phyloP scores from a whole-genome alignment of 2,329 filamentous ascomycete genomes.

The Ascochyta clinopodiicola region DNA sequence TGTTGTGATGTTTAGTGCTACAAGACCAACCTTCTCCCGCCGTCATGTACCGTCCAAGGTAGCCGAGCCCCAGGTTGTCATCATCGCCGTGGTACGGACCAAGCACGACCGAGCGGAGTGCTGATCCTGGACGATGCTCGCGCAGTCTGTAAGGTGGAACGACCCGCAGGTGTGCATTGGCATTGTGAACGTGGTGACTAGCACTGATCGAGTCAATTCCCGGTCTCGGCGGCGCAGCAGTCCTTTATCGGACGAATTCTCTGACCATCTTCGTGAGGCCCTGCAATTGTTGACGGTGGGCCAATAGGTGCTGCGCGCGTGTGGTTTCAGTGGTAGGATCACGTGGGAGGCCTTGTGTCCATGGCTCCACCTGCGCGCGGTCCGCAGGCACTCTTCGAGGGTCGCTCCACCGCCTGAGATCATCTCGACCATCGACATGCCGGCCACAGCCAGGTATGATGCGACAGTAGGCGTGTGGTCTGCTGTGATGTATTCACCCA shows the following conservation, averaged over 20 bases:
- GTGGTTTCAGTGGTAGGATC: conserved; percentile 16
- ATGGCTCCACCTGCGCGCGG: background rate
- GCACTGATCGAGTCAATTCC: conserved; percentile 8
- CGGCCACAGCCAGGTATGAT: background rate
- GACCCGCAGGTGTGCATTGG: conserved; percentile 10
- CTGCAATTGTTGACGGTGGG: conserved; percentile 20
- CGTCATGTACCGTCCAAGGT: background rate
- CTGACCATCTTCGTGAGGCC: conserved; percentile 7
- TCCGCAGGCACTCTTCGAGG: background rate
- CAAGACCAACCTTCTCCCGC: background rate
- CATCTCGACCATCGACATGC: background rate
- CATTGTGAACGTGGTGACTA: conserved; percentile 3
- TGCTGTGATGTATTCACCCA: conserved; percentile 5
- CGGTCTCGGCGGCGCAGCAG: background rate
- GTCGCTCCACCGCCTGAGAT: conserved; percentile 5
- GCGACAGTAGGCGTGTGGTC: background rate
- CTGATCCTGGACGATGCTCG: background rate
- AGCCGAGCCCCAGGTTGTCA: background rate
- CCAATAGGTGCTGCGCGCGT: conserved; percentile 12
- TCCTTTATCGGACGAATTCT: conserved; percentile 4
- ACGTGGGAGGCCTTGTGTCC: background rate
- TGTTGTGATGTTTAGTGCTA: background rate
- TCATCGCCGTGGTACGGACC: background rate
- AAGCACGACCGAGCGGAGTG: background rate
- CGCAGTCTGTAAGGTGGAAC: conserved; percentile 7